These are phyloP conservation scores for Amauroascus niger DNA, from an alignment of 2,329 filamentous ascomycete species.

Conservation along the genomic window DNA sequence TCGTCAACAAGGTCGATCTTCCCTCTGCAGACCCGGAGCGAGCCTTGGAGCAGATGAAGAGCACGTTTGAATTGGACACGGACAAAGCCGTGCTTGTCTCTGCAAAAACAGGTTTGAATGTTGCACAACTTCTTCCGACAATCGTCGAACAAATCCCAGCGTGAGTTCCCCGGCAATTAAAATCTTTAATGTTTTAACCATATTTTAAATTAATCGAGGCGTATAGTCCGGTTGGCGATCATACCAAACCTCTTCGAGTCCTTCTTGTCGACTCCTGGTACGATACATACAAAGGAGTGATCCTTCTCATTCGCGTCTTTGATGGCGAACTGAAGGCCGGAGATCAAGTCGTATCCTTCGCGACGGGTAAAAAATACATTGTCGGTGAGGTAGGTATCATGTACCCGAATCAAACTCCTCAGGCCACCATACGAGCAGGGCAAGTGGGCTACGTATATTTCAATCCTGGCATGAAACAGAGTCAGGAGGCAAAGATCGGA, in stretches of 20 bases:
- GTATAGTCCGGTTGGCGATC: slow-evolving; percentile 57
- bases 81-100: slow-evolving; percentile 68
- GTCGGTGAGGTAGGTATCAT: slow-evolving; percentile 97
- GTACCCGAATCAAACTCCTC: slow-evolving; percentile 77
- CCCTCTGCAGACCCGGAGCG: slow-evolving; percentile 77
- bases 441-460: slow-evolving; percentile 96
- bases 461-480: slow-evolving; percentile 96
- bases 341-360: slow-evolving; percentile 78
- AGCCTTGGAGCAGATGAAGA: slow-evolving; percentile 75
- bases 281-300: slow-evolving; percentile 87
- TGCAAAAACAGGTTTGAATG: slow-evolving; percentile 87
- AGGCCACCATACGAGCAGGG: slow-evolving; percentile 70
- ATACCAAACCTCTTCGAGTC: slow-evolving; percentile 63
- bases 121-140: slow-evolving; percentile 68
- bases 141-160: slow-evolving; percentile 78
- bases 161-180: slow-evolving; percentile 25
- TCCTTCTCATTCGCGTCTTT: slow-evolving; percentile 82
- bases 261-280: slow-evolving; percentile 98
- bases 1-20: slow-evolving; percentile 95
- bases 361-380: slow-evolving; percentile 78
- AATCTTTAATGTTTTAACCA: slow-evolving; percentile 18
- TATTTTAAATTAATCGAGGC: not conserved
- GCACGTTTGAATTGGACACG: slow-evolving; percentile 77
- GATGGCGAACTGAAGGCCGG: slow-evolving; percentile 75
- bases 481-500: slow-evolving; percentile 88